phyloP scores from a whole-genome alignment of 2,329 filamentous ascomycete species.

The Trichoderma hamatum region DNA sequence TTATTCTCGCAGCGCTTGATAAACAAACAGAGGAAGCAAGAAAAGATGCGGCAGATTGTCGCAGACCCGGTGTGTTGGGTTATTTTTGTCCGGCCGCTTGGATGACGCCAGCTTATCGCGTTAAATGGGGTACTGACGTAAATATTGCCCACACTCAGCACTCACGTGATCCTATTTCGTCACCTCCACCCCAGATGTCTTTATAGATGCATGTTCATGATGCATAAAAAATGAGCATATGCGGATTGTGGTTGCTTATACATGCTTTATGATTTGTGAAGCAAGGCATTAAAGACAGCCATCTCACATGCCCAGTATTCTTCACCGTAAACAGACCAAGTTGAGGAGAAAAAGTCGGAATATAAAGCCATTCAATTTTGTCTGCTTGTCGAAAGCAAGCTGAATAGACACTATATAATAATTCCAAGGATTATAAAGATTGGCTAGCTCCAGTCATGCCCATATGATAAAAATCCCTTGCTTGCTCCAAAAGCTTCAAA shows the following conservation, averaged over 20 bases:
- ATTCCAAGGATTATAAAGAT: background rate
- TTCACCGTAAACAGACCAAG: background rate
- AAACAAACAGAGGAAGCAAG: background rate
- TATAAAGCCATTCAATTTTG: background rate
- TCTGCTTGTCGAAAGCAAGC: conserved; percentile 12
- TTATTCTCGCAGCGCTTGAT: background rate
- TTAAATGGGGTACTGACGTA: conserved; percentile 9
- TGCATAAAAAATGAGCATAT: background rate
- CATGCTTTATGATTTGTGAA: background rate
- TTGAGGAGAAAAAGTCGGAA: background rate
- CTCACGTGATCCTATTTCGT: conserved; percentile 4
- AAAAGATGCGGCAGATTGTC: conserved; percentile 12
- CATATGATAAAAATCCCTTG: conserved; percentile 6
- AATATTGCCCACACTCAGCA: conserved; percentile 5
- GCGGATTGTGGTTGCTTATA: background rate
- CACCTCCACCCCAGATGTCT: background rate
- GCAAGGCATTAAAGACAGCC: background rate
- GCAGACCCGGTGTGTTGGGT: conserved; percentile 34
- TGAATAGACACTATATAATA: conserved; percentile 4
- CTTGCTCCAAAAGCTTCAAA: conserved; percentile 3
- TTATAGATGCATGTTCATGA: background rate
- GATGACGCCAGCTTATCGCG: conserved; percentile 7
- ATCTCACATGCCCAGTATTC: background rate
- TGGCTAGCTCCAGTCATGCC: conserved; percentile 16
- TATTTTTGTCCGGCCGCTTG: conserved; percentile 40